A percentile compares a stretch with the other conserved stretches of the same genome.
Evolutionary conservation across 179 eudicot species (phyloP).

Genomic region (Monotropa hypopitys): DNA sequence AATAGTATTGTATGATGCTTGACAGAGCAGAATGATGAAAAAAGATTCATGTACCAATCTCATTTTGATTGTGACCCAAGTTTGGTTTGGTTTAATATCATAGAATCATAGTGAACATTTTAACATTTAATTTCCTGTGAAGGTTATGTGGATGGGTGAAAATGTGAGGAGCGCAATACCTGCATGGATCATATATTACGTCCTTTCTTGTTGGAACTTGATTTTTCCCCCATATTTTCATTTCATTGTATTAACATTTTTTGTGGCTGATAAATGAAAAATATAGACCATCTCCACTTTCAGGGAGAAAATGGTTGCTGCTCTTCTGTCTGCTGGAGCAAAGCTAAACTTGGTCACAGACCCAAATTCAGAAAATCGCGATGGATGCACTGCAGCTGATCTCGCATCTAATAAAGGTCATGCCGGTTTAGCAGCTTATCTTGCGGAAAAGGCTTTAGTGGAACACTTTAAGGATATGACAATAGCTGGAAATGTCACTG

Average conservation of each 20-base stretch:
- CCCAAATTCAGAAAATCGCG: conserved; percentile 66
- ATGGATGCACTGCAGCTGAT: conserved; percentile 76
- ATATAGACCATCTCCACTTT: conserved; percentile 6
- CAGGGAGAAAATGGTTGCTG: conserved; percentile 91
- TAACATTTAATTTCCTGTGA: neutral
- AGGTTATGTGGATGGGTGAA: neutral
- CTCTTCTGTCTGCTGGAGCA: conserved; percentile 89
- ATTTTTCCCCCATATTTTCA: neutral
- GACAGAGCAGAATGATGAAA: neutral
- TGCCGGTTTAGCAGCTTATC: conserved; percentile 83
- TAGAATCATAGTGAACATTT: neutral
- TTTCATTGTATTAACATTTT: no score
- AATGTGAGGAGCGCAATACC: neutral
- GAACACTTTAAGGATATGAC: conserved; percentile 77
- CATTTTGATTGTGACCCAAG: neutral
- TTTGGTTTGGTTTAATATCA: neutral
- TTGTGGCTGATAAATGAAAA: neutral
- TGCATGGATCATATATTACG: neutral
- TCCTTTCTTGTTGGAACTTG: neutral
- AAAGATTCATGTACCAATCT: neutral
- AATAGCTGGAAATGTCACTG: conserved; percentile 74
- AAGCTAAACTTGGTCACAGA: conserved; percentile 83
- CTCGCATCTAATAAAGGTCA: conserved; percentile 59
- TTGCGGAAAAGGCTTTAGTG: conserved; percentile 75
- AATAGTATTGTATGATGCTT: neutral